Base-by-base conservation (phyloP, 331 rosid genomes). In the Rosa hybrid region DNA sequence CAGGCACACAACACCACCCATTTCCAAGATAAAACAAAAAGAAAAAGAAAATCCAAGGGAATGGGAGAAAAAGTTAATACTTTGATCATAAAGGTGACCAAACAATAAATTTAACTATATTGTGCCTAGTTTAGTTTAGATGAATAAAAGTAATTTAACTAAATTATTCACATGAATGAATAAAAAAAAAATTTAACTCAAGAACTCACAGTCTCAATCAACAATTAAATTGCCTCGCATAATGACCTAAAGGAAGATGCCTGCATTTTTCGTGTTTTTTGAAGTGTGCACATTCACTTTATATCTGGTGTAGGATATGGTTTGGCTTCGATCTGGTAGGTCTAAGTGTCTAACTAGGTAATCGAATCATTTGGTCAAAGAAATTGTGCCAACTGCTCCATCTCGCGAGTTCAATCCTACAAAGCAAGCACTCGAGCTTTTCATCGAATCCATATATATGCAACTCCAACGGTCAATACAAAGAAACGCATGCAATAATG, bases 341-440 rank as follows among this genome's bases (percentile, higher is more conserved):
- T 67, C 62, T 60, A 21, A 25, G 68, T 62, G 69, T 63, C 20
- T 13, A 63, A 27, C 20, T 63, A 12, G 30, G n/a, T 11, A 11
- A 23, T 13, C 3, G 18, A 63, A 13, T 67, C 5, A 0, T 42
- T 25, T 81, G 44, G 84, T 81, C 84, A 69, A 69, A 72, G 45
- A 11, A 39, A 21, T 5, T 70, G 42, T n/a, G 45, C 30, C 59
- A 27, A 34, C 16, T 21, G 25, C 13, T 5, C 42, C 44, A 9
- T 41, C 68, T 27, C 13, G 44, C 20, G 54, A 34, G 74, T 72
- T 63, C 56, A 80, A 39, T 80, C 78, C 74, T 21, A 62, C 77
- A 56, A n/a, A 68, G 72, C 50, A 70, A 68, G 84, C 73, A 81
- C 84, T 59, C 5, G 16, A 76, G 56, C 62, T 16, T 34, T 54